phyloP scores from a whole-genome alignment of 2,329 filamentous ascomycete species.

The Colletotrichum sp. region DNA sequence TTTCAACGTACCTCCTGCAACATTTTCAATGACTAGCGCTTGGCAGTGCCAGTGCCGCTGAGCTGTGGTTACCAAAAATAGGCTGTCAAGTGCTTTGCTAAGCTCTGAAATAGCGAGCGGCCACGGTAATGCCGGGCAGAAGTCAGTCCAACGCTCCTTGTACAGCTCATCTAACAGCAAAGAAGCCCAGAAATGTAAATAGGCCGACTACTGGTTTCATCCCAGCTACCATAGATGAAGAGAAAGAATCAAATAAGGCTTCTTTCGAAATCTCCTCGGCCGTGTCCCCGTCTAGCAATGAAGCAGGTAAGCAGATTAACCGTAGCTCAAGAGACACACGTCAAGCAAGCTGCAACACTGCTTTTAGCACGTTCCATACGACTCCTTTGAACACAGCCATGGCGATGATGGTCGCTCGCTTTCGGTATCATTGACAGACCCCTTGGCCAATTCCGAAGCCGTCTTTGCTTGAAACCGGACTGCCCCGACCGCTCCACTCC shows the following conservation, averaged over 20 bases:
- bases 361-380: too few relatives aligned
- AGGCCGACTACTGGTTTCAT: not conserved
- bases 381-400: not conserved
- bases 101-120: not conserved
- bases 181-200: not conserved
- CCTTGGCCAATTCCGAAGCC: not conserved
- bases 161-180: not conserved
- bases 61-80: not conserved
- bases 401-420: not conserved
- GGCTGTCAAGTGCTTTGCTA: not conserved
- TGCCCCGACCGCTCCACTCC: not conserved
- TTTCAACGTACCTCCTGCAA: not conserved
- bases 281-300: not conserved
- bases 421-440: not conserved
- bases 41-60: not conserved
- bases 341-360: not conserved
- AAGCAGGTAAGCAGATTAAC: not conserved
- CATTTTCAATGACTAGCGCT: not conserved
- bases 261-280: not conserved
- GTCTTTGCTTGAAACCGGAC: not conserved
- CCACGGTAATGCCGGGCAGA: not conserved
- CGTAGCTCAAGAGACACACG: not conserved
- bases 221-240: not conserved
- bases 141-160: not conserved
- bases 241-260: not conserved